Conservation (phyloP, 2,329 filamentous ascomycete species). For the Fusarium sp. region DNA sequence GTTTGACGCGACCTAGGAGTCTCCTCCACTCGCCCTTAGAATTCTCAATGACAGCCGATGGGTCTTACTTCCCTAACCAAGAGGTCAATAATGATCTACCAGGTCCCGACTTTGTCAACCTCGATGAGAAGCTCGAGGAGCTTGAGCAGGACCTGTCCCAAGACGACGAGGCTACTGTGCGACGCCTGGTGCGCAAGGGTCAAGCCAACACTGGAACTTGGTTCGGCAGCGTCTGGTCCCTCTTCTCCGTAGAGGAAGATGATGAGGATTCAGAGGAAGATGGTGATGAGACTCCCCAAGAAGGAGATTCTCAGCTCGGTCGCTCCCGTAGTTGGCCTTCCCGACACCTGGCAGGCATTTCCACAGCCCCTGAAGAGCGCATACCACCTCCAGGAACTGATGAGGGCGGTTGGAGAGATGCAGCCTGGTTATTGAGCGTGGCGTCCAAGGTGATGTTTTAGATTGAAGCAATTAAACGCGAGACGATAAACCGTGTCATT, state of each 20-base stretch:
- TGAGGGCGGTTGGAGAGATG: constrained; percentile 74
- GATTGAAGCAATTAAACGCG: constrained; percentile 22
- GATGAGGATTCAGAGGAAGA: constrained; percentile 64
- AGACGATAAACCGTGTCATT: constrained; percentile 14
- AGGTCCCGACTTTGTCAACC: constrained; percentile 73
- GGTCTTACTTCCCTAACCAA: constrained; percentile 44
- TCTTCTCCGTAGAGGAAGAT: constrained; percentile 73
- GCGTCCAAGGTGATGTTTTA: constrained; percentile 72
- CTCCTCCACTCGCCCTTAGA: constrained; percentile 62
- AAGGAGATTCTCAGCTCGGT: constrained; percentile 45
- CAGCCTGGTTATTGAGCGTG: constrained; percentile 75
- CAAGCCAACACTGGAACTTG: constrained; percentile 67
- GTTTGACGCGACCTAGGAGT: constrained; percentile 52
- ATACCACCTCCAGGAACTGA: constrained; percentile 64
- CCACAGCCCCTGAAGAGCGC: constrained; percentile 57
- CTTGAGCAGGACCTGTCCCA: constrained; percentile 63
- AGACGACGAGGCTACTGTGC: constrained; percentile 70
- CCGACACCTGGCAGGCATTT: constrained; percentile 57
- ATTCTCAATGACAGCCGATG: constrained; percentile 44
- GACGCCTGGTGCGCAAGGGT: constrained; percentile 66
- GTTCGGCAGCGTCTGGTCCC: constrained; percentile 70
- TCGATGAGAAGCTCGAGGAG: constrained; percentile 70
- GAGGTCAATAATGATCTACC: constrained; percentile 53
- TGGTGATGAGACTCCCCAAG: constrained; percentile 50
- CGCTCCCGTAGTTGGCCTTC: constrained; percentile 52